These are phyloP conservation scores for Pistacia vera DNA, from an alignment of 345 rosid genomes.

Conservation along the genomic window DNA sequence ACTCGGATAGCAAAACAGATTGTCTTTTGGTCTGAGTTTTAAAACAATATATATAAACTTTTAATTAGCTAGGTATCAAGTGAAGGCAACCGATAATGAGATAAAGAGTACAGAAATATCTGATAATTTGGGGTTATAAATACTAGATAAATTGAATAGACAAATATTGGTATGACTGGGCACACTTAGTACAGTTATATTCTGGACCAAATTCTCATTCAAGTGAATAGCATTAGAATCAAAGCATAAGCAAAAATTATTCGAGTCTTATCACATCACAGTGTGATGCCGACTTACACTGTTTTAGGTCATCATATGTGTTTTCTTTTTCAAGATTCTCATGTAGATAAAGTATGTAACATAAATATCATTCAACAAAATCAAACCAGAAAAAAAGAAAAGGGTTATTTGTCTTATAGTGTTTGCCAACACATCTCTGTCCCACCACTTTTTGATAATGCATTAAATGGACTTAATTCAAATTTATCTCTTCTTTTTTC, in stretches of 20 bases:
- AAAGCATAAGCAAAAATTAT: not conserved
- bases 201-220: not conserved
- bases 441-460: not conserved
- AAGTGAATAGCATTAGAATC: constrained; percentile 14
- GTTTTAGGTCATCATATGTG: not conserved
- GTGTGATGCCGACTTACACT: constrained; percentile 7
- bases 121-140: not conserved
- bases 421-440: not conserved
- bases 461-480: not conserved
- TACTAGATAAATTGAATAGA: not conserved
- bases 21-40: too few relatives aligned
- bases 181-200: not conserved
- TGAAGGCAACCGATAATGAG: too few relatives aligned
- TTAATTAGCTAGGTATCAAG: too few relatives aligned
- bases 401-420: constrained; percentile 9
- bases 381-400: not conserved
- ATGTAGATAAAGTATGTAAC: not conserved
- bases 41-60: too few relatives aligned
- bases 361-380: not conserved
- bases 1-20: too few relatives aligned
- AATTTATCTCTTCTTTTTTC: not conserved
- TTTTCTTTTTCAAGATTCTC: not conserved
- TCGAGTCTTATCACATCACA: not conserved
- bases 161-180: not conserved
- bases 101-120: not conserved